These are phyloP conservation scores for Colletotrichum plurivorum DNA, from an alignment of 2,329 filamentous ascomycete genomes.

Conservation along the genomic window DNA sequence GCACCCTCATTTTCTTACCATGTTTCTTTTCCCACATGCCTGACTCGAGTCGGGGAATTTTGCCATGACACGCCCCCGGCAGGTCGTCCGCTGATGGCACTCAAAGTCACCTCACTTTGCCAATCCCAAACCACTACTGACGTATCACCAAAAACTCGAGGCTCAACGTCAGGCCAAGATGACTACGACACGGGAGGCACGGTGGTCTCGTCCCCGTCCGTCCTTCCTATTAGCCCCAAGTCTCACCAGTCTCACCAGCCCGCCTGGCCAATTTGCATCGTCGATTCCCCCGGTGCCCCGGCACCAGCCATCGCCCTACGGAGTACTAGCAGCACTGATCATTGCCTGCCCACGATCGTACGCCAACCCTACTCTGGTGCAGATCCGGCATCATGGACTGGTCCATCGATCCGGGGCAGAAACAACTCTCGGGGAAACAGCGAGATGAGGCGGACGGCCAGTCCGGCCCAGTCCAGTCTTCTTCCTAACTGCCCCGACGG, in stretches of 20 bases:
- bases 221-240: background rate
- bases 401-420: conserved; percentile 30
- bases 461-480: conserved; percentile 22
- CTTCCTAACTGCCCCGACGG: background rate
- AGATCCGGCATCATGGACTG: conserved; percentile 28
- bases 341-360: conserved; percentile 22
- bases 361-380: conserved; percentile 18
- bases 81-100: background rate
- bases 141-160: conserved; percentile 14
- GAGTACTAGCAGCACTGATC: conserved; percentile 2
- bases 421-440: conserved; percentile 21
- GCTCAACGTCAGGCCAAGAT: too few species aligned
- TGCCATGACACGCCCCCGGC: conserved; percentile 4
- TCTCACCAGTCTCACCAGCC: conserved; percentile 32
- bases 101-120: conserved; percentile 33
- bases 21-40: conserved; percentile 13
- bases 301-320: conserved; percentile 5
- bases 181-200: background rate
- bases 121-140: conserved; percentile 27
- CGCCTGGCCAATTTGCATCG: background rate
- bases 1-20: background rate
- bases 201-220: conserved; percentile 1
- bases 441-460: conserved; percentile 2
- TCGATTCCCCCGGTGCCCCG: background rate
- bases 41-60: conserved; percentile 27